Percentiles rank a stretch among this genome's conserved stretches.
These are phyloP conservation scores for Hypoxylon sp. DNA, from an alignment of 2,329 filamentous ascomycete species.

Conservation along the genomic window DNA sequence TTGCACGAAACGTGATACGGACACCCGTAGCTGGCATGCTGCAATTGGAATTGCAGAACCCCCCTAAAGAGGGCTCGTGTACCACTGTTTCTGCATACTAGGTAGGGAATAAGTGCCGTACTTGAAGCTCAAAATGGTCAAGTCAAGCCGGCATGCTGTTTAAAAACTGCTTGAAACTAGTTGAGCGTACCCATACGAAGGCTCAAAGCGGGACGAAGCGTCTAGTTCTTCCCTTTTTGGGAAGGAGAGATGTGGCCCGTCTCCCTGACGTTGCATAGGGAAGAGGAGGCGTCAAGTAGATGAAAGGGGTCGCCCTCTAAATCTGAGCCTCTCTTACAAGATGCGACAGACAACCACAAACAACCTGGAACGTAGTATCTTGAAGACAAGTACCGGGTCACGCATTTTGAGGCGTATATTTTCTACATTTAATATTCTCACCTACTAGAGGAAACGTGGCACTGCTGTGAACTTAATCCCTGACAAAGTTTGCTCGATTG, in stretches of 20 bases:
- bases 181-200: slow-evolving; percentile 10
- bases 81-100: background rate
- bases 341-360: slow-evolving; percentile 33
- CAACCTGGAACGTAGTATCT: slow-evolving; percentile 1
- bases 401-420: slow-evolving; percentile 12
- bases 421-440: slow-evolving; percentile 9
- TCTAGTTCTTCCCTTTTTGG: slow-evolving; percentile 40
- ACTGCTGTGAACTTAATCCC: slow-evolving; percentile 20
- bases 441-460: slow-evolving; percentile 25
- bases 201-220: slow-evolving; percentile 36
- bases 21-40: slow-evolving; percentile 16
- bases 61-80: slow-evolving; percentile 9
- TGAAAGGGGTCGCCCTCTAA: slow-evolving; percentile 38
- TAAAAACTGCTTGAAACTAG: slow-evolving; percentile 24
- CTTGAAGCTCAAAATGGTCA: slow-evolving; percentile 19
- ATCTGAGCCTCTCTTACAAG: slow-evolving; percentile 38
- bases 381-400: slow-evolving; percentile 2
- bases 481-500: slow-evolving; percentile 32
- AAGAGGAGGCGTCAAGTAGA: slow-evolving; percentile 45
- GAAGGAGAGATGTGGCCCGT: slow-evolving; percentile 36
- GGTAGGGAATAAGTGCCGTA: slow-evolving; percentile 4
- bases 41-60: slow-evolving; percentile 18
- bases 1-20: slow-evolving; percentile 33
- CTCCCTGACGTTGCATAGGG: slow-evolving; percentile 38
- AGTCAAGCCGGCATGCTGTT: slow-evolving; percentile 18